Evolutionary conservation across 192 early-diverging fungal species (phyloP).

Genomic region (Gaertneriomyces sp.): DNA sequence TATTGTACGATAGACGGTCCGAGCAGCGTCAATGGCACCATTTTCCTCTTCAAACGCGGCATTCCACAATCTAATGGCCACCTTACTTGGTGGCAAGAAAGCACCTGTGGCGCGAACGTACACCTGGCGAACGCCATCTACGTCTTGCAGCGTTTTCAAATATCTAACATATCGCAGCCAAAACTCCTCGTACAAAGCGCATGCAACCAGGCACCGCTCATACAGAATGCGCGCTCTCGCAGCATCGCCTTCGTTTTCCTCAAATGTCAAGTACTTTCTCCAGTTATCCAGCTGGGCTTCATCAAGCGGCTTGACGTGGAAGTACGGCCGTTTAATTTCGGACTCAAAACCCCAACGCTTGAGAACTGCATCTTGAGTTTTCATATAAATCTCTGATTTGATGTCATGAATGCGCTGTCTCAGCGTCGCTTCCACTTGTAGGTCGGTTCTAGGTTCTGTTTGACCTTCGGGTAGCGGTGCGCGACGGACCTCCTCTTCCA

Average conservation of each 20-base stretch:
- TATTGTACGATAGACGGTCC: constrained; percentile 52
- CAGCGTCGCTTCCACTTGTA: constrained; percentile 55
- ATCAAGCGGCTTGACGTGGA: constrained; percentile 76
- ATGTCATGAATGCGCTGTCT: constrained; percentile 55
- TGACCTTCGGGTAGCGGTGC: constrained; percentile 22
- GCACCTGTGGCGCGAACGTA: constrained; percentile 52
- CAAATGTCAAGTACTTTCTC: constrained; percentile 72
- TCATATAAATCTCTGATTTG: constrained; percentile 57
- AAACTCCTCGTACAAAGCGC: constrained; percentile 76
- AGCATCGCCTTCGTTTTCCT: constrained; percentile 56
- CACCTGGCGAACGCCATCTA: constrained; percentile 47
- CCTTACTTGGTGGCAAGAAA: constrained; percentile 45
- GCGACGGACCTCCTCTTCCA: constrained; percentile 32
- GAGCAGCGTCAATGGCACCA: constrained; percentile 52
- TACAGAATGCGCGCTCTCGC: constrained; percentile 60
- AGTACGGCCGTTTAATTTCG: constrained; percentile 76
- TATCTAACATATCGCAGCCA: constrained; percentile 68
- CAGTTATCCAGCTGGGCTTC: constrained; percentile 65
- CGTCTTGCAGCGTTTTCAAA: constrained; percentile 44
- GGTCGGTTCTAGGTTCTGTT: constrained; percentile 28
- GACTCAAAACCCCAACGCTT: constrained; percentile 74
- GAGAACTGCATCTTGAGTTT: constrained; percentile 63
- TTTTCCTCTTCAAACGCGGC: constrained; percentile 65
- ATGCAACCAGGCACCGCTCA: constrained; percentile 72
- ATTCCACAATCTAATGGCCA: constrained; percentile 34